Conservation (phyloP, 2,329 filamentous ascomycete species). For the Thelonectria discophora region DNA sequence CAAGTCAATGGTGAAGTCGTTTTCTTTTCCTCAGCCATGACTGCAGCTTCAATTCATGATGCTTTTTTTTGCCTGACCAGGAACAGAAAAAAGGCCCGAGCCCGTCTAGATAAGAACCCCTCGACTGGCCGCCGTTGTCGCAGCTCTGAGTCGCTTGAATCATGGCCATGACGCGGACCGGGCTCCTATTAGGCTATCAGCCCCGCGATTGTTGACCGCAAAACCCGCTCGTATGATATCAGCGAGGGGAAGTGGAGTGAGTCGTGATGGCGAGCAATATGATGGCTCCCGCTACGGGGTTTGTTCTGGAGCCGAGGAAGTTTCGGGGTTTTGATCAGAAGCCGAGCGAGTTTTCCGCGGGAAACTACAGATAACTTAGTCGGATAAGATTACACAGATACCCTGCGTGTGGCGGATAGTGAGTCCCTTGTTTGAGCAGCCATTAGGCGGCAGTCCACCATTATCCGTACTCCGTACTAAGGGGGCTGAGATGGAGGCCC, state of each 20-base stretch:
- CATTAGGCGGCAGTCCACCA: no score
- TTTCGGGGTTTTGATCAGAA: slow-evolving; percentile 24
- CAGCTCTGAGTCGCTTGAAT: not conserved
- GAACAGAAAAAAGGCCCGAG: no score
- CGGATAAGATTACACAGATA: no score
- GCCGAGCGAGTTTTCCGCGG: slow-evolving; percentile 34
- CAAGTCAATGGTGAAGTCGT: slow-evolving; percentile 24
- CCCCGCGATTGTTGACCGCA: slow-evolving; percentile 18
- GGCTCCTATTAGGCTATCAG: slow-evolving; percentile 26
- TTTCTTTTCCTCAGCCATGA: slow-evolving; percentile 30
- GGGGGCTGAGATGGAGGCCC: no score
- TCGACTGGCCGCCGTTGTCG: not conserved
- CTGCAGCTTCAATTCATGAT: not conserved
- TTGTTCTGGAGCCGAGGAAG: slow-evolving; percentile 33
- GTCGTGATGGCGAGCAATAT: slow-evolving; percentile 4
- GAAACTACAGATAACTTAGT: slow-evolving; percentile 22
- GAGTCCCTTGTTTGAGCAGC: no score
- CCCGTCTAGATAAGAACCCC: slow-evolving; percentile 27
- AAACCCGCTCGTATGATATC: slow-evolving; percentile 17
- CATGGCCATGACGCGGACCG: slow-evolving; percentile 16
- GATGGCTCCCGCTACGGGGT: slow-evolving; percentile 24
- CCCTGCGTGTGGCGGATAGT: no score
- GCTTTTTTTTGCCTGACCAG: not conserved
- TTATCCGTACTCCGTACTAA: no score
- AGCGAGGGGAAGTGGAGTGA: slow-evolving; percentile 26